Evolutionary conservation across 2,329 filamentous ascomycete genomes (phyloP).

Genomic region (Akanthomyces dipterigenus): DNA sequence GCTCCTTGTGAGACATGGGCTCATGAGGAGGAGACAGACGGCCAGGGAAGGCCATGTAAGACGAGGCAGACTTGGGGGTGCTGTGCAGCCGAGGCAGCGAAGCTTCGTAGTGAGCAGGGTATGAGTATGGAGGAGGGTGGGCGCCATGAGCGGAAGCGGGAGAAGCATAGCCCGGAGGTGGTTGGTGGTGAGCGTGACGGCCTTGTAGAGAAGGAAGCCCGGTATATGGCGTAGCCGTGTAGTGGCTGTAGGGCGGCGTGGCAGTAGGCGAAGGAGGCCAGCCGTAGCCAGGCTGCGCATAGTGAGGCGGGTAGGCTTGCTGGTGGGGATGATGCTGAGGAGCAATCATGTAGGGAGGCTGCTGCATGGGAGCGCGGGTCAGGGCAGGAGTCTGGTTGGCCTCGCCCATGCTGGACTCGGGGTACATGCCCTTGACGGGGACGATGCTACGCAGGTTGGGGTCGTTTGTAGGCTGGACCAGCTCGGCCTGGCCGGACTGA

Average conservation of each 20-base stretch:
- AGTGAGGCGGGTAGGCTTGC: slow-evolving; percentile 32
- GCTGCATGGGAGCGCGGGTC: slow-evolving; percentile 64
- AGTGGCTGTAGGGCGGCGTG: slow-evolving; percentile 47
- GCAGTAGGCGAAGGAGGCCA: slow-evolving; percentile 52
- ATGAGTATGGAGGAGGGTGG: slow-evolving; percentile 26
- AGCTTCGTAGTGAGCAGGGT: slow-evolving; percentile 25
- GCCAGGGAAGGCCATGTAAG: slow-evolving; percentile 28
- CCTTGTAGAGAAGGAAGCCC: neutral
- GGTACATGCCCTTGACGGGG: slow-evolving; percentile 92
- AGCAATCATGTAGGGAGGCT: slow-evolving; percentile 31
- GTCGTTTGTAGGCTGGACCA: slow-evolving; percentile 78
- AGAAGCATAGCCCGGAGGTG: slow-evolving; percentile 17
- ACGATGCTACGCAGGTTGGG: slow-evolving; percentile 72
- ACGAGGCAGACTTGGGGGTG: slow-evolving; percentile 23
- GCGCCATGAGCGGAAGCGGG: slow-evolving; percentile 18
- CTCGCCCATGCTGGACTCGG: slow-evolving; percentile 89
- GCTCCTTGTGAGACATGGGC: slow-evolving; percentile 39
- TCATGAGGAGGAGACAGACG: slow-evolving; percentile 31
- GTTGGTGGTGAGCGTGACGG: slow-evolving; percentile 17
- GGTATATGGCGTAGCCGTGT: slow-evolving; percentile 31
- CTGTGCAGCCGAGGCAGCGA: slow-evolving; percentile 31
- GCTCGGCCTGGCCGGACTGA: slow-evolving; percentile 61
- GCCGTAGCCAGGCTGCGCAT: slow-evolving; percentile 38
- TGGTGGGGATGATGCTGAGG: slow-evolving; percentile 28
- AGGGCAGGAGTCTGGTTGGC: slow-evolving; percentile 72